Conservation (phyloP, 805 yeast species). For the Kazachstania martiniae region DNA sequence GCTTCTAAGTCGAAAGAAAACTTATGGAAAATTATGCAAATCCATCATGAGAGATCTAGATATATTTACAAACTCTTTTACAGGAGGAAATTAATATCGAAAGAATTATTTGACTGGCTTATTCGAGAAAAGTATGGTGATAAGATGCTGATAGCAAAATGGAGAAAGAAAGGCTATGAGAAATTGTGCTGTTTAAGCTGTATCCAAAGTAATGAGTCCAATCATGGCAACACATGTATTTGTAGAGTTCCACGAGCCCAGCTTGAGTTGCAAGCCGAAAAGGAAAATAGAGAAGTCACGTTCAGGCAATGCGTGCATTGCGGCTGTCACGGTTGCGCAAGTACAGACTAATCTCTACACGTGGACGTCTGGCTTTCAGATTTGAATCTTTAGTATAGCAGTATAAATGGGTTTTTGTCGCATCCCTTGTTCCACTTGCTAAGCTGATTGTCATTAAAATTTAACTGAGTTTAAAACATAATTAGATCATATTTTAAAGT, state of each 20-base stretch:
- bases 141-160: slow-evolving; percentile 64
- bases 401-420: no score
- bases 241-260: slow-evolving; percentile 73
- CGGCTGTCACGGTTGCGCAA: slow-evolving; percentile 80
- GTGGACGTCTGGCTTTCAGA: no score
- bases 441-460: no score
- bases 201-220: slow-evolving; percentile 50
- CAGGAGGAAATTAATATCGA: slow-evolving; percentile 54
- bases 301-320: slow-evolving; percentile 61
- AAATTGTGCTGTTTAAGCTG: slow-evolving; percentile 75
- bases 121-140: slow-evolving; percentile 58
- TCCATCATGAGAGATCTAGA: slow-evolving; percentile 67
- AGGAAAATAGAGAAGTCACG: slow-evolving; percentile 15
- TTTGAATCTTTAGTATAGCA: no score
- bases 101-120: slow-evolving; percentile 64
- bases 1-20: slow-evolving; percentile 44
- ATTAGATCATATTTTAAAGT: no score
- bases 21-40: slow-evolving; percentile 57
- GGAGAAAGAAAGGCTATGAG: slow-evolving; percentile 82
- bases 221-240: slow-evolving; percentile 62
- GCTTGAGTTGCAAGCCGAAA: slow-evolving; percentile 27
- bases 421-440: no score
- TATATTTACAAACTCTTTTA: slow-evolving; percentile 68
- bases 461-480: no score
- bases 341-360: slow-evolving; percentile 51